Percentiles rank a stretch among this genome's conserved stretches.
Conservation (phyloP, 306 rosid species). For the Herpetospermum pedunculosum region DNA sequence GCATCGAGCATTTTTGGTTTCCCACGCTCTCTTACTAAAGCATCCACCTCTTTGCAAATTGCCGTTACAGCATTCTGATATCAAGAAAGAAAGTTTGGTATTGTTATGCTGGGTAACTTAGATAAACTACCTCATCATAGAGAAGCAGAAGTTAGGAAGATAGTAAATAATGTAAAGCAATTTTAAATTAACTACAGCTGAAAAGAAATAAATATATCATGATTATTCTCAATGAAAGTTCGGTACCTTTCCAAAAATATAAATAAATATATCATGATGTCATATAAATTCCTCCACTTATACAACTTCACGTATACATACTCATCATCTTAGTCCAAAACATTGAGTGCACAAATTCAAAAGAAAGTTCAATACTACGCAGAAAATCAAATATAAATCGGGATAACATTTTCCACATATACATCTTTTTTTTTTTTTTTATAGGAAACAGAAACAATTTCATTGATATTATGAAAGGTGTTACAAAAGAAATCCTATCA, state of each 20-base stretch:
- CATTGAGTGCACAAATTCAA: background rate
- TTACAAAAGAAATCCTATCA: too few species aligned
- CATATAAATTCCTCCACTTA: background rate
- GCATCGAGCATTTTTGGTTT: constrained; percentile 92
- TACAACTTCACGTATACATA: background rate
- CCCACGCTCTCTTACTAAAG: constrained; percentile 81
- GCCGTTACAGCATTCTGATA: constrained; percentile 76
- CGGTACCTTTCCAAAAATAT: too few species aligned
- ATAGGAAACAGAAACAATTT: too few species aligned
- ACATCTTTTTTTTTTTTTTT: background rate
- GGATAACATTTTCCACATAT: background rate
- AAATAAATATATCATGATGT: background rate
- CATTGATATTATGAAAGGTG: too few species aligned
- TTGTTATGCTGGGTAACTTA: background rate
- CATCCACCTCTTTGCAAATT: constrained; percentile 77
- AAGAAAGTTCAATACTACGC: background rate
- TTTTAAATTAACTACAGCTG: background rate
- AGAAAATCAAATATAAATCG: background rate
- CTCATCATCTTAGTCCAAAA: background rate
- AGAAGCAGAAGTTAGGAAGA: background rate
- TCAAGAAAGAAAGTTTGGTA: constrained; percentile 10
- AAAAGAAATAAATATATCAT: background rate
- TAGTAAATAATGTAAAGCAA: background rate
- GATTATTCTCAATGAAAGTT: too few species aligned
- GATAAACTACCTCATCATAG: background rate